Conservation (phyloP, 257 asterid genomes). For the Euphrasia confusa region DNA sequence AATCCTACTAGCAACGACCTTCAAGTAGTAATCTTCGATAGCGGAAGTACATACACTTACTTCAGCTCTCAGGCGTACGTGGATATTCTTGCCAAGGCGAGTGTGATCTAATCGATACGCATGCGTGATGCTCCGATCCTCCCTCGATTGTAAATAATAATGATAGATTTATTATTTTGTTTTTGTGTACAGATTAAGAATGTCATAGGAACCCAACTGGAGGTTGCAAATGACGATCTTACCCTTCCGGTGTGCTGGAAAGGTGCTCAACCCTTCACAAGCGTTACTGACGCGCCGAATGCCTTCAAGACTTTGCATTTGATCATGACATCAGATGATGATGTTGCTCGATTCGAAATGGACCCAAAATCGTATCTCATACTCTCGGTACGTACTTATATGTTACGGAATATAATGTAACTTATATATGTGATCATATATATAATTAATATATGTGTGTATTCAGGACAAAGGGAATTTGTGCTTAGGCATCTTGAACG, state of each 20-base stretch:
- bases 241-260: constrained; percentile 89
- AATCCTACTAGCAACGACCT: constrained; percentile 43
- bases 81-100: constrained; percentile 40
- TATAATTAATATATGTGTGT: too few species aligned
- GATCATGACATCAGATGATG: too few species aligned
- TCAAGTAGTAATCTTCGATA: constrained; percentile 48
- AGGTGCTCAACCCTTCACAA: constrained; percentile 60
- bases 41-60: constrained; percentile 71
- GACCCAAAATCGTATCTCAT: background rate
- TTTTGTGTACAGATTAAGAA: constrained; percentile 42
- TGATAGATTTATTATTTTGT: too few species aligned
- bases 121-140: too few species aligned
- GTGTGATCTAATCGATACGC: too few species aligned
- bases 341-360: background rate
- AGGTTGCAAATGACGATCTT: constrained; percentile 49
- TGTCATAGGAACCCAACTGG: constrained; percentile 35
- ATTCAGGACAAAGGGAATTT: too few species aligned
- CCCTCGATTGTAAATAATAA: too few species aligned
- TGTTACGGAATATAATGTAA: too few species aligned
- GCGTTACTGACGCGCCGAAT: constrained; percentile 38
- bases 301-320: constrained; percentile 60
- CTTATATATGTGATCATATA: too few species aligned
- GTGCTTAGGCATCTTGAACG: background rate
- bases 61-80: constrained; percentile 47
- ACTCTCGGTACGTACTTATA: too few species aligned